Base-by-base conservation (phyloP, 176 grass and related monocot species). In the Carex kokanica region DNA sequence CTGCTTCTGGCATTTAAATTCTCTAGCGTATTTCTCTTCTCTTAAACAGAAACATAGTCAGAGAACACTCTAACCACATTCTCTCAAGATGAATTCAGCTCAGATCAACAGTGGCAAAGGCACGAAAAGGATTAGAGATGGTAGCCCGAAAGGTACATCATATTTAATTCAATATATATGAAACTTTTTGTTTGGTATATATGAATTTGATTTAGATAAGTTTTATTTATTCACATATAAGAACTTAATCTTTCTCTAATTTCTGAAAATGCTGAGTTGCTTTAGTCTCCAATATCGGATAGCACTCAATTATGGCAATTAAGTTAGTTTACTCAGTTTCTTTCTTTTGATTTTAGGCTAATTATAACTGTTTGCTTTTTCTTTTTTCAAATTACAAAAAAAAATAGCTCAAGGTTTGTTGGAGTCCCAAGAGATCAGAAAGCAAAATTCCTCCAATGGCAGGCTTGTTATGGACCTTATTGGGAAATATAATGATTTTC, bases 1-100 rank as follows among this genome's bases (percentile, higher is more conserved):
- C 1, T 17, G 13, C n/a, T 32, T 58, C 12, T 23, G 20, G 75
- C 75, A 56, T 79, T 79, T 79, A 79, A 79, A 79, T 79, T 57
- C 75, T 79, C 49, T 23, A 31, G 21, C 74, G 7, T 21, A 56
- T 54, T 57, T 78, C 47, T 54, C 8, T 43, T 38, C 13, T 58
- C 17, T 79, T 2, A 32, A 67, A 36, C 12, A 67, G 29, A 34
- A 66, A 34, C 31, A 38, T 8, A 32, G 13, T 66, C 14, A 66
- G 16, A 15, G 4, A 24, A 55, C 18, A 56, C 23, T 79, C 40
- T 59, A 8, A 34, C 23, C n/a, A 18, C 32, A 34, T 3, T 34
- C 32, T 18, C 3, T 21, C 54, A 31, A 9, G 29, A 79, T 59
- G 74, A 79, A 56, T 59, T 56, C 74, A 17, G 29, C 25, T 59